These are phyloP conservation scores for Primulina tabacum DNA, from an alignment of 257 asterid species.

Conservation along the genomic window DNA sequence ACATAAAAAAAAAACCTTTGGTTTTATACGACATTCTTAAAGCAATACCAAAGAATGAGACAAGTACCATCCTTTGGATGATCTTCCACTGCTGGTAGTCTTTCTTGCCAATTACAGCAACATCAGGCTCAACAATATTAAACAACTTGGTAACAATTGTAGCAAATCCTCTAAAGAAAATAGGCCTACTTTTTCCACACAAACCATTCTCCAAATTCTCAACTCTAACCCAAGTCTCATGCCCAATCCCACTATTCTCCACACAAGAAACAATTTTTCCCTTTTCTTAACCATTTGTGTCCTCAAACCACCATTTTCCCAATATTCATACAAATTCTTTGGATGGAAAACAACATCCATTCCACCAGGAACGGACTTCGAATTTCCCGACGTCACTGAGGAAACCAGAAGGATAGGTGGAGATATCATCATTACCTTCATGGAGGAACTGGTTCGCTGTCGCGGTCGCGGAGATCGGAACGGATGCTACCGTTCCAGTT, in stretches of 20 bases:
- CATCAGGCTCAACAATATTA: slow-evolving; percentile 88
- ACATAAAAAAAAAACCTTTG: neutral
- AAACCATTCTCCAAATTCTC: slow-evolving; percentile 75
- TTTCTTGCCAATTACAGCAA: slow-evolving; percentile 92
- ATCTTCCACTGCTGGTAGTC: slow-evolving; percentile 95
- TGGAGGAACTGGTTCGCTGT: too few relatives aligned
- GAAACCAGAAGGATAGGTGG: slow-evolving; percentile 93
- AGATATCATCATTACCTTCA: slow-evolving; percentile 83
- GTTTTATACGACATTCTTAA: neutral
- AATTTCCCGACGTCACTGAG: slow-evolving; percentile 65
- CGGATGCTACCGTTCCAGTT: too few relatives aligned
- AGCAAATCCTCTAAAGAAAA: slow-evolving; percentile 89
- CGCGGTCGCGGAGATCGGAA: too few relatives aligned
- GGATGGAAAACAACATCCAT: slow-evolving; percentile 86
- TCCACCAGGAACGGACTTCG: slow-evolving; percentile 47
- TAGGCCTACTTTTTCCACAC: slow-evolving; percentile 90
- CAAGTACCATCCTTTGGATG: slow-evolving; percentile 64
- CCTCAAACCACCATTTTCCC: slow-evolving; percentile 17
- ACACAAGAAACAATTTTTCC: slow-evolving; percentile 56
- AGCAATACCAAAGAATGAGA: neutral
- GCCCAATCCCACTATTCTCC: slow-evolving; percentile 63
- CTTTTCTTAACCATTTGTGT: slow-evolving; percentile 15
- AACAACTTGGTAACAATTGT: slow-evolving; percentile 86
- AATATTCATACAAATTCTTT: slow-evolving; percentile 66
- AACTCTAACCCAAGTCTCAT: slow-evolving; percentile 85